Evolutionary conservation across 345 rosid species (phyloP), one percentile per base, ranked within the genome.

Genomic region (Diplotaxis tenuifolia): DNA sequence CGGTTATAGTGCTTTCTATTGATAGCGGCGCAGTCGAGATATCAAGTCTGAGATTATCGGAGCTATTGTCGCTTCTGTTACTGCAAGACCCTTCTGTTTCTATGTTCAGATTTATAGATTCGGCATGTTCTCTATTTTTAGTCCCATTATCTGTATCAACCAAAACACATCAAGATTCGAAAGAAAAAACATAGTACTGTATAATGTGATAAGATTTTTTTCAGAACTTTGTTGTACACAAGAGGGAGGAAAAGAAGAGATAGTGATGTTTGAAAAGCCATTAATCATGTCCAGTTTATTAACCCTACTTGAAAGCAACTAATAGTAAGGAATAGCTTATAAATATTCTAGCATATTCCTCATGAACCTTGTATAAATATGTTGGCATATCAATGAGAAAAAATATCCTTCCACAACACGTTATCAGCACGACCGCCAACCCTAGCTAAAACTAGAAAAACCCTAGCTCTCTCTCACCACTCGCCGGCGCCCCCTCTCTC

Each of bases 1-100:
- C 77, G 9, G 93, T 75, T 29, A 80, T 14, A 11, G 93, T 90
- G 74, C 96, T 92, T 42, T 89, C 96, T 8, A 68, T 82, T 40
- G 75, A 72, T 38, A 88, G 89, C 15, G 92, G 90, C 0, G 88
- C 80, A 45, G 86, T 86, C 27, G 93, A 83, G 42, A 92, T 90
- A 78, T 95, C 98, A 20, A 90, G 78, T 77, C 86, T 92, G 28
- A 87, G 82, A 61, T 90, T 96, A 29, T 92, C 96, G 15, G 96
- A 88, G 72, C 96, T 92, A 83, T 86, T 88, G 50, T 92, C 97
- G 58, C 99, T 95, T 84, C 93, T 84, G 80, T 89, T 92, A 75
- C 97, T 92, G 78, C 92, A 85, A 11, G 91, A 92, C 12, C 96
- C 98, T 65, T 90, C 96, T 0, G 97, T 95, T 77, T 95, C 99